phyloP scores from a whole-genome alignment of 164 flowering plant species.

The Protea cynaroides region DNA sequence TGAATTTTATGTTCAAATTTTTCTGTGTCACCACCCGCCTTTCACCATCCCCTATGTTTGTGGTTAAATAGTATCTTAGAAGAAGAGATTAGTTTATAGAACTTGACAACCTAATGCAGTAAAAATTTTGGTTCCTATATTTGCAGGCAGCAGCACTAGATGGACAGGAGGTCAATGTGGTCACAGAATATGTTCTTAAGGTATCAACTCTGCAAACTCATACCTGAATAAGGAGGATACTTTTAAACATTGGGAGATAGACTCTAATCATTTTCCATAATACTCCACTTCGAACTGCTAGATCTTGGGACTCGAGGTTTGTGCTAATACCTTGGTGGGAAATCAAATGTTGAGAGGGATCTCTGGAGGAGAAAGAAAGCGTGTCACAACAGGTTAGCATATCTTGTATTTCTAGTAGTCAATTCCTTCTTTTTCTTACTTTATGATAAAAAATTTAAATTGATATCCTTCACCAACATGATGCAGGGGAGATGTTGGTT shows the following conservation, averaged over 20 bases:
- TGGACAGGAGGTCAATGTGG: slow-evolving; percentile 36
- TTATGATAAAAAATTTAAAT: neutral
- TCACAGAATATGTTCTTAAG: slow-evolving; percentile 31
- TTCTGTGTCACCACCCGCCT: too few relatives aligned
- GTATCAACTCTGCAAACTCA: slow-evolving; percentile 3
- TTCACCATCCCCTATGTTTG: too few relatives aligned
- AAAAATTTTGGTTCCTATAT: neutral
- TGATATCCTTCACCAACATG: neutral
- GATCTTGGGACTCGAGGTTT: slow-evolving; percentile 13
- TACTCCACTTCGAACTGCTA: neutral
- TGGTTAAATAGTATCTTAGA: neutral
- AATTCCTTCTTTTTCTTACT: neutral
- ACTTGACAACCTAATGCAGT: neutral
- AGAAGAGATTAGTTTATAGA: neutral
- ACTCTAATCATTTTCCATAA: neutral
- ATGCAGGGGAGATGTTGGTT: slow-evolving; percentile 73
- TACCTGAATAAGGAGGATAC: neutral
- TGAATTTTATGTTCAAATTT: too few relatives aligned
- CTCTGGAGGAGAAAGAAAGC: slow-evolving; percentile 4
- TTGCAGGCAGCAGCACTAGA: slow-evolving; percentile 36
- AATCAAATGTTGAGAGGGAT: slow-evolving; percentile 18
- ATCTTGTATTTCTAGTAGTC: neutral
- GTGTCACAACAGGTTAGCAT: slow-evolving; percentile 5
- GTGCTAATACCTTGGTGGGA: slow-evolving; percentile 14
- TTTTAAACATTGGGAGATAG: too few relatives aligned